A percentile compares a stretch with the other conserved stretches of the same genome.
Conservation (phyloP, 345 rosid genomes). For the Ceriops zippeliana region DNA sequence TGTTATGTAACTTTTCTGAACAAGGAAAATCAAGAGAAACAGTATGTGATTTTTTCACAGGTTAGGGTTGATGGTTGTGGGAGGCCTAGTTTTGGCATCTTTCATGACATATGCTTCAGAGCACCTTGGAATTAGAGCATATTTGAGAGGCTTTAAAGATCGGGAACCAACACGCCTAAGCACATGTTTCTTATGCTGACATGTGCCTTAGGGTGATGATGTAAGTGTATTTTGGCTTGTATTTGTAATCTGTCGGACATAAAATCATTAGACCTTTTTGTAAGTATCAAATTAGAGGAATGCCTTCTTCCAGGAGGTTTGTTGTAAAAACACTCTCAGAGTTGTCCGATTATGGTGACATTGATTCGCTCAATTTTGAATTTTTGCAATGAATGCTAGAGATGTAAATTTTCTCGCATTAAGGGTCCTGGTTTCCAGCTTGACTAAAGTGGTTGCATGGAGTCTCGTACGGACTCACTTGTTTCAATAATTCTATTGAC, state of each 20-base stretch:
- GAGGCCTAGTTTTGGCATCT: constrained; percentile 72
- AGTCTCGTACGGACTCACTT: not conserved
- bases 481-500: too few species aligned
- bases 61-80: constrained; percentile 79
- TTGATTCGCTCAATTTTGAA: constrained; percentile 9
- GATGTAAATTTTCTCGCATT: not conserved
- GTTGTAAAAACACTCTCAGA: constrained; percentile 13
- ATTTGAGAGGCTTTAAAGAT: constrained; percentile 68
- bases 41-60: constrained; percentile 33
- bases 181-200: constrained; percentile 47
- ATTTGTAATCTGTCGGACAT: constrained; percentile 22
- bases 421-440: too few species aligned
- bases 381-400: constrained; percentile 1
- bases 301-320: constrained; percentile 4
- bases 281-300: constrained; percentile 20
- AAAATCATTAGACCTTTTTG: constrained; percentile 20
- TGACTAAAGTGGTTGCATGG: not conserved
- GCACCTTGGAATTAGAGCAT: constrained; percentile 67
- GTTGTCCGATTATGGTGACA: not conserved
- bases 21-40: not conserved
- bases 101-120: constrained; percentile 93
- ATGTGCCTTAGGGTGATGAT: constrained; percentile 14
- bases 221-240: constrained; percentile 18
- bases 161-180: constrained; percentile 47
- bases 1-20: not conserved